These are phyloP conservation scores for Kluyveromyces wickerhamii DNA, from an alignment of 805 yeast species.

Conservation along the genomic window DNA sequence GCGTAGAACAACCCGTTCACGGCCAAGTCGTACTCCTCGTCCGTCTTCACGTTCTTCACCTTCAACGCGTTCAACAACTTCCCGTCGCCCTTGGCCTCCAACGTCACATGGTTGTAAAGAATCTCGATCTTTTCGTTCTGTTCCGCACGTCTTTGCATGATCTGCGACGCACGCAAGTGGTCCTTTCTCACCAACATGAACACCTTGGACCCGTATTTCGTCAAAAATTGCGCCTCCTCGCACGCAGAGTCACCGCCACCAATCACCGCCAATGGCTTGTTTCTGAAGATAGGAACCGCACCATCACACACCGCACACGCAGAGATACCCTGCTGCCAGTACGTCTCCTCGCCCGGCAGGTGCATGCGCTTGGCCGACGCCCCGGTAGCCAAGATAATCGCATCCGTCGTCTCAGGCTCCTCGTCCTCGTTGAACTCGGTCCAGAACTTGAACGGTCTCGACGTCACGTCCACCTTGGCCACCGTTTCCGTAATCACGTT, in stretches of 20 bases:
- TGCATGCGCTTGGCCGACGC: constrained; percentile 94
- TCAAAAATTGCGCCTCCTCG: constrained; percentile 94
- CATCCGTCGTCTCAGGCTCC: constrained; percentile 87
- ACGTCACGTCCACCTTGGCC: constrained; percentile 80
- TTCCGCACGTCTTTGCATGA: constrained; percentile 91
- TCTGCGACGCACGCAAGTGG: constrained; percentile 85
- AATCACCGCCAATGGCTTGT: constrained; percentile 93
- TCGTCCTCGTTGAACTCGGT: constrained; percentile 89
- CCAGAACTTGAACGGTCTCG: constrained; percentile 94
- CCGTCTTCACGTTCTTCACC: constrained; percentile 65
- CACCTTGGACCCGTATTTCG: constrained; percentile 97
- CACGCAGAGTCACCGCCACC: constrained; percentile 99
- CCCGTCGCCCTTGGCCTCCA: constrained; percentile 92
- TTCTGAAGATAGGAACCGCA: constrained; percentile 97
- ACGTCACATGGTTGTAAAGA: constrained; percentile 74
- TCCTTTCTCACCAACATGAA: constrained; percentile 91
- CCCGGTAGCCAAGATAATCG: constrained; percentile 92
- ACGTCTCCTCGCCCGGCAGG: constrained; percentile 92
- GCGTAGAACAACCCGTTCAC: constrained; percentile 96
- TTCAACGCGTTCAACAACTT: constrained; percentile 60
- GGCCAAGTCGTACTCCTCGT: constrained; percentile 57
- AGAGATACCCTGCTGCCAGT: constrained; percentile 99
- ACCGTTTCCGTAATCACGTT: constrained; percentile 92
- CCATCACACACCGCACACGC: constrained; percentile 99
- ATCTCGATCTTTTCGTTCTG: constrained; percentile 85